phyloP scores from a whole-genome alignment of 2,329 filamentous ascomycete species.

The Hymenotorrendiella dingleyae region DNA sequence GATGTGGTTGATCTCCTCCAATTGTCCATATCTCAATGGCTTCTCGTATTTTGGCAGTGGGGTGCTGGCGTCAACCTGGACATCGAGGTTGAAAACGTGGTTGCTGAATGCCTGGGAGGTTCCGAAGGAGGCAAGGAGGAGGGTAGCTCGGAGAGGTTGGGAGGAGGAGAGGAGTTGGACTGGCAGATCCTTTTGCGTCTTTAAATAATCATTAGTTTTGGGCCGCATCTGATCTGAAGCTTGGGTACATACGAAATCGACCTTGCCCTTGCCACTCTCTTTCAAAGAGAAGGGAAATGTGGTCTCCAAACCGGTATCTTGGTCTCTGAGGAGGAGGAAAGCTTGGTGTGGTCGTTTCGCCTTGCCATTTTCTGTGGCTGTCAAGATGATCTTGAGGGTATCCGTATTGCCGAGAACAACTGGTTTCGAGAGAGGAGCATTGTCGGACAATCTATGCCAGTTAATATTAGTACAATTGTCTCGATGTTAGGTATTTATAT shows the following conservation, averaged over 20 bases:
- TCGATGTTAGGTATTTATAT: not conserved
- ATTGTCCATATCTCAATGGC: constrained; percentile 77
- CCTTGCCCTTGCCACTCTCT: constrained; percentile 77
- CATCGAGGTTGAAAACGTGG: constrained; percentile 65
- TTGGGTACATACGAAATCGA: constrained; percentile 67
- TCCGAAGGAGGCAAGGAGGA: constrained; percentile 85
- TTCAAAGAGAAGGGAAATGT: constrained; percentile 81
- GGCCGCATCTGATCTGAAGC: not conserved
- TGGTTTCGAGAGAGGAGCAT: constrained; percentile 46
- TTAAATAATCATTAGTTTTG: constrained; percentile 20
- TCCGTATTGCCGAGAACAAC: constrained; percentile 63
- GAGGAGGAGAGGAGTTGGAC: constrained; percentile 67
- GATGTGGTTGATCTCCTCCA: constrained; percentile 81
- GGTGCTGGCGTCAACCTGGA: constrained; percentile 57
- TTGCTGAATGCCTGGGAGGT: constrained; percentile 60
- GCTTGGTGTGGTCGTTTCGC: constrained; percentile 88
- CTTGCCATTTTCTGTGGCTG: constrained; percentile 70
- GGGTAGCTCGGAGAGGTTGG: constrained; percentile 67
- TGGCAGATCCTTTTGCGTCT: constrained; percentile 88
- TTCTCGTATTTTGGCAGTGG: constrained; percentile 56
- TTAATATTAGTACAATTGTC: constrained; percentile 11
- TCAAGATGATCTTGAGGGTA: constrained; percentile 75
- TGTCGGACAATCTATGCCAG: constrained; percentile 23
- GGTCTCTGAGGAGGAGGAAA: constrained; percentile 77
- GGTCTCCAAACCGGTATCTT: constrained; percentile 70